Conservation (phyloP, 2,329 filamentous ascomycete species). For the Colletotrichum australisinense region DNA sequence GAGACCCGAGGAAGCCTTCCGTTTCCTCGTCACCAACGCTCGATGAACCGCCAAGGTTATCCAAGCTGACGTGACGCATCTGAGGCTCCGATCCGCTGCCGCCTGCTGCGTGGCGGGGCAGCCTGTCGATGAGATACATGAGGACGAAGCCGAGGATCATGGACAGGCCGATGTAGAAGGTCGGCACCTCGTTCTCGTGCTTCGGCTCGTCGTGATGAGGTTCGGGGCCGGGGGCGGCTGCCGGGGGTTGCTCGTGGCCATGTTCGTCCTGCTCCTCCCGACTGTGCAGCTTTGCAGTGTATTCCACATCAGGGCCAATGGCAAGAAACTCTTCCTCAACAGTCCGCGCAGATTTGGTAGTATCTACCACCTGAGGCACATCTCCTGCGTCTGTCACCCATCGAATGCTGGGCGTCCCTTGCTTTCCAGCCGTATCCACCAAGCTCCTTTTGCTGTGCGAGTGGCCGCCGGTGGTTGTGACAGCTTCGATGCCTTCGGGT, state of each 20-base stretch:
- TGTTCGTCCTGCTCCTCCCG: constrained; percentile 30
- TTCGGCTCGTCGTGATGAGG: constrained; percentile 48
- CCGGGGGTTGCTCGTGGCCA: constrained; percentile 43
- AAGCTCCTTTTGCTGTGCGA: constrained; percentile 27
- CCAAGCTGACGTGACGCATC: constrained; percentile 88
- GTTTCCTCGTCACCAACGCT: constrained; percentile 65
- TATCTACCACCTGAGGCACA: constrained; percentile 6
- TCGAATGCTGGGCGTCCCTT: constrained; percentile 10
- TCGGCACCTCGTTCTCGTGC: constrained; percentile 61
- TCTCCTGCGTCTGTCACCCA: constrained; percentile 14
- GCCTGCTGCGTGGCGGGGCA: constrained; percentile 79
- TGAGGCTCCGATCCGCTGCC: constrained; percentile 72
- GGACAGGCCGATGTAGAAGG: constrained; percentile 86
- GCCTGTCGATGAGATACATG: constrained; percentile 95
- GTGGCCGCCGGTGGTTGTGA: constrained; percentile 69
- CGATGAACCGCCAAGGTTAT: constrained; percentile 73
- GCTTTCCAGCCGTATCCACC: neutral
- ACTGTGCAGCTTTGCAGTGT: neutral
- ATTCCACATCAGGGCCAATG: neutral
- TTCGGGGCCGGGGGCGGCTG: constrained; percentile 40
- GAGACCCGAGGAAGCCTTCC: constrained; percentile 69
- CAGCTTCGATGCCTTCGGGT: constrained; percentile 92
- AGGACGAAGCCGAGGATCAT: constrained; percentile 90
- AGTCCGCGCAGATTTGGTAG: neutral
- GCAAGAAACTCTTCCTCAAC: neutral